phyloP scores from a whole-genome alignment of 306 rosid species.

The Vicia villosa region DNA sequence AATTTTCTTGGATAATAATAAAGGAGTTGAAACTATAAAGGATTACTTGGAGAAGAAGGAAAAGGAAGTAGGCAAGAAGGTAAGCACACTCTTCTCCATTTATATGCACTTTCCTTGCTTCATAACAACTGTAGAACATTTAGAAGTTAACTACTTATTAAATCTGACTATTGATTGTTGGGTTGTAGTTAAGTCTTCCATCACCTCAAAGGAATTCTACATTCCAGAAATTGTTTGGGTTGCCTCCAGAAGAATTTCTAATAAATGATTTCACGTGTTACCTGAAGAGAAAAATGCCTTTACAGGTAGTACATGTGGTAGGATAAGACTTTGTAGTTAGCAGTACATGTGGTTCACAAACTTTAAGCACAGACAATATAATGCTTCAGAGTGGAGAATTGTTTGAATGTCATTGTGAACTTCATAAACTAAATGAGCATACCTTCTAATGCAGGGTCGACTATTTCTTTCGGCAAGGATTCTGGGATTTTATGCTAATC shows the following conservation, averaged over 20 bases:
- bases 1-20: slow-evolving; percentile 76
- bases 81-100: slow-evolving; percentile 32
- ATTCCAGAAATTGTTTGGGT: slow-evolving; percentile 80
- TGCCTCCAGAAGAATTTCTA: slow-evolving; percentile 94
- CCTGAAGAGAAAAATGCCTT: slow-evolving; percentile 71
- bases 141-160: slow-evolving; percentile 16
- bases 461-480: slow-evolving; percentile 81
- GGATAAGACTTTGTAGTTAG: too few species aligned
- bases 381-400: slow-evolving; percentile 9
- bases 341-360: background rate
- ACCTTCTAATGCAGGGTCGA: slow-evolving; percentile 65
- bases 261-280: slow-evolving; percentile 77
- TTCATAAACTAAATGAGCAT: slow-evolving; percentile 23
- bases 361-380: background rate
- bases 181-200: slow-evolving; percentile 64
- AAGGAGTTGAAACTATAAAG: slow-evolving; percentile 78
- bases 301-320: slow-evolving; percentile 58
- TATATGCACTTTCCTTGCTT: slow-evolving; percentile 1
- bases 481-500: slow-evolving; percentile 74
- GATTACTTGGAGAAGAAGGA: slow-evolving; percentile 86
- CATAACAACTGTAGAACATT: background rate
- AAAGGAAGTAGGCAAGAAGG: slow-evolving; percentile 98
- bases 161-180: slow-evolving; percentile 37
- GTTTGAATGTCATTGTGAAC: background rate
- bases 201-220: slow-evolving; percentile 88